Percentiles rank a stretch among this genome's conserved stretches.
Conservation (phyloP, 805 yeast genomes). For the Wickerhamomyces tratensis region DNA sequence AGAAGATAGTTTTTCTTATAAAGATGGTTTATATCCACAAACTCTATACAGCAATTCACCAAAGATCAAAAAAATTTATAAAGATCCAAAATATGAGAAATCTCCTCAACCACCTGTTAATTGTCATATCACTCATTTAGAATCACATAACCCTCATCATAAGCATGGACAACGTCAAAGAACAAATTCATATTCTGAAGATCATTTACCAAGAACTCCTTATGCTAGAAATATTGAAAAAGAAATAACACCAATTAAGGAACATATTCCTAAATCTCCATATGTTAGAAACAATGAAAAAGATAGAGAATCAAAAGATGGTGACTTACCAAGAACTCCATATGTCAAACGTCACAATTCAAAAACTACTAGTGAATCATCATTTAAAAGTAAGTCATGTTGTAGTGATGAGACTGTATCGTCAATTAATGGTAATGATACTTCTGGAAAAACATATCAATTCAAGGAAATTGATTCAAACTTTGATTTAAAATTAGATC, state of each 20-base stretch:
- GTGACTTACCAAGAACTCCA: background rate
- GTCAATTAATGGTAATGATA: too few species aligned
- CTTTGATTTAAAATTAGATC: constrained; percentile 18
- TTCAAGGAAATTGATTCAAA: constrained; percentile 11
- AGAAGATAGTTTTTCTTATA: background rate
- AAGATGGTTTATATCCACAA: background rate
- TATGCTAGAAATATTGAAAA: too few species aligned
- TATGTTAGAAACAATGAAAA: background rate
- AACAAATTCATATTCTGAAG: too few species aligned
- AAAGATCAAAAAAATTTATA: too few species aligned
- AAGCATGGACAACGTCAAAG: too few species aligned
- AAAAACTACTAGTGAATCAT: too few species aligned
- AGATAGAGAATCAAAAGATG: background rate
- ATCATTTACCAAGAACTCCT: too few species aligned
- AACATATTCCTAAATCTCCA: background rate
- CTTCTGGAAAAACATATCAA: background rate
- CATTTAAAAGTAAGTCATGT: too few species aligned
- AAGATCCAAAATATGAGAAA: background rate
- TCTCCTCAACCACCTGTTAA: background rate
- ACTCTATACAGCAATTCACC: background rate
- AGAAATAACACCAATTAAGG: background rate
- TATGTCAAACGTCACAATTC: background rate
- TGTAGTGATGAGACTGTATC: background rate
- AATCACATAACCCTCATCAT: too few species aligned
- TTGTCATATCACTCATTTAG: too few species aligned